Base-by-base conservation (phyloP, 306 rosid genomes). In the Glycine tomentella region DNA sequence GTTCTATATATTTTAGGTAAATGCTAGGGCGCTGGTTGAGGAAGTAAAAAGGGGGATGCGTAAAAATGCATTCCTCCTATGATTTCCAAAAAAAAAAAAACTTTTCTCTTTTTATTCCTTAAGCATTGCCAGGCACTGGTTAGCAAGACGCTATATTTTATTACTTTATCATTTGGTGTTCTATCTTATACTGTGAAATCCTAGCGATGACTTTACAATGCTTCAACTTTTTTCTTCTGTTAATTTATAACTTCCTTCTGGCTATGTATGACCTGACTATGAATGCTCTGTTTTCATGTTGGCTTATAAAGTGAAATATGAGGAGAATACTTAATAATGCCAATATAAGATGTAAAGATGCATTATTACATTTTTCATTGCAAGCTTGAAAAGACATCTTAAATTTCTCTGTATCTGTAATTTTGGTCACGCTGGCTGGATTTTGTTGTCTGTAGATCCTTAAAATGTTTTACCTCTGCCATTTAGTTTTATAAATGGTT, bases 131-230 rank as follows among this genome's bases (percentile, higher is more conserved):
- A 1, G 2, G 31, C 31, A 25, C 31, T 25, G 31, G 31, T 1
- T 25, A 25, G 31, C 31, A 25, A 25, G 31, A 25, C 31, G 1
- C 31, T 25, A 25, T 25, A 25, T 25, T 25, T 25, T 25, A 25
- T 25, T 25, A 25, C 2, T 51, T 13, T 51, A 4, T 14, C 8
- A 14, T 2, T 14, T 52, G 17, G 8, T 52, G 58, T 52, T 52
- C 6, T 14, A 52, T 51, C 7, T 13, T 95, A 82, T 84, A 86
- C 61, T 40, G 48, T 61, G 69, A 78, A 69, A 74, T 76, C 53
- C 71, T 45, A 33, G 42, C 48, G 66, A 14, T 53, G 66, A 10
- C 40, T 82, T 75, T 3, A 14, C 31, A 59, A 46, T 64, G 61
- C 11, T 48, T 20, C 44, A 31, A 4, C 45, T 13, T 73, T 68